These are phyloP conservation scores for Aspergillus neotritici DNA, from an alignment of 2,329 filamentous ascomycete genomes.

Conservation along the genomic window DNA sequence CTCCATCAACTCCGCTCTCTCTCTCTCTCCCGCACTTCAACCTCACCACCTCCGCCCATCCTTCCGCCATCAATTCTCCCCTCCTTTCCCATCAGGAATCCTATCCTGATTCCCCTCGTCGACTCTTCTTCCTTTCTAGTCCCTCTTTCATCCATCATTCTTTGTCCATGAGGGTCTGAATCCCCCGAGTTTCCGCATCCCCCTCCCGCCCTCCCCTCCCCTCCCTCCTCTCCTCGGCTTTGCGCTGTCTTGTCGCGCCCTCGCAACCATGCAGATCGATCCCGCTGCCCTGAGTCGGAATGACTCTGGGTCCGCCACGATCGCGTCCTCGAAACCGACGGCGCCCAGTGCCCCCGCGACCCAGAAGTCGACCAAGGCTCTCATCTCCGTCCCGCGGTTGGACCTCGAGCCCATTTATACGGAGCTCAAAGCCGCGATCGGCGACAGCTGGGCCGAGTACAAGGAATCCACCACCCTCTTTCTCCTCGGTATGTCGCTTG, in stretches of 20 bases:
- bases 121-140: too few species aligned
- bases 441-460: slow-evolving; percentile 56
- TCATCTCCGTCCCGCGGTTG: slow-evolving; percentile 53
- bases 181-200: not conserved
- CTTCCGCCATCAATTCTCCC: too few species aligned
- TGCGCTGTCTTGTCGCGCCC: slow-evolving; percentile 35
- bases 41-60: not conserved
- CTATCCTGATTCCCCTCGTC: too few species aligned
- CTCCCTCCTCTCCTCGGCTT: slow-evolving; percentile 23
- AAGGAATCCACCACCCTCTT: slow-evolving; percentile 55
- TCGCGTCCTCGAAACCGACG: slow-evolving; percentile 27
- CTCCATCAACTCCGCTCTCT: too few species aligned
- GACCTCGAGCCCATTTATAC: slow-evolving; percentile 60
- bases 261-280: slow-evolving; percentile 41
- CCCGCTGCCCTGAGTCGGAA: slow-evolving; percentile 41
- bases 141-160: too few species aligned
- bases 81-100: too few species aligned
- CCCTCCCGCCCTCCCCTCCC: not conserved
- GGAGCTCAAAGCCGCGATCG: slow-evolving; percentile 55
- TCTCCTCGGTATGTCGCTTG: slow-evolving; percentile 45
- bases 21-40: not conserved
- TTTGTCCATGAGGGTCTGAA: too few species aligned
- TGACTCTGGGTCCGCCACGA: slow-evolving; percentile 33
- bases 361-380: slow-evolving; percentile 47
- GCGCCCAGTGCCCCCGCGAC: slow-evolving; percentile 25